Percentiles rank a stretch among this genome's conserved stretches.
Conservation (phyloP, 177 flowering plant species). For the Tripterygium wilfordii region DNA sequence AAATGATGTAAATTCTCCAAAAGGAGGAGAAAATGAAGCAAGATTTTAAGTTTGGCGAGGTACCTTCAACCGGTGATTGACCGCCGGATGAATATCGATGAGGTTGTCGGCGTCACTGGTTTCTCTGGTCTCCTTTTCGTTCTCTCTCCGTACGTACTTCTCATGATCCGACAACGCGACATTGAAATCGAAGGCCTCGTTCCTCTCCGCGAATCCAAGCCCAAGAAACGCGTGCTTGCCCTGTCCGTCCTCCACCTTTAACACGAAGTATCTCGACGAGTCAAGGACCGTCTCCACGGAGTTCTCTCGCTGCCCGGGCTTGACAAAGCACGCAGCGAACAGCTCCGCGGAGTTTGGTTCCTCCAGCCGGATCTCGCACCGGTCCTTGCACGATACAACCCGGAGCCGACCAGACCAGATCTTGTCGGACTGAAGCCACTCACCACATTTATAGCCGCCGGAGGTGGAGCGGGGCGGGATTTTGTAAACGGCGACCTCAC, state of each 20-base stretch:
- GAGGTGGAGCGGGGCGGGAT: conserved; percentile 89
- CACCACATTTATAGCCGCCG: conserved; percentile 99
- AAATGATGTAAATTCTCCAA: too few species aligned
- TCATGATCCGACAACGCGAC: conserved; percentile 97
- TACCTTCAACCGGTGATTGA: conserved; percentile 95
- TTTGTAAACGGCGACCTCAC: conserved; percentile 90
- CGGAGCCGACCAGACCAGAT: conserved; percentile 98
- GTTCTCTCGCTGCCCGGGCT: conserved; percentile 81
- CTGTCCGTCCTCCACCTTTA: conserved; percentile 87
- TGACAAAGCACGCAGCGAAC: conserved; percentile 90
- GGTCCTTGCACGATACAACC: conserved; percentile 71
- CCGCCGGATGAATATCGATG: conserved; percentile 93
- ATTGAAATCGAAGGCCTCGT: conserved; percentile 98
- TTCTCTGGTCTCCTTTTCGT: conserved; percentile 57
- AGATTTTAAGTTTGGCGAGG: not conserved
- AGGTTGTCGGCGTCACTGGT: conserved; percentile 33
- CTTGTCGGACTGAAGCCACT: conserved; percentile 97
- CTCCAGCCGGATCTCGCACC: conserved; percentile 95
- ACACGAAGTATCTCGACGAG: conserved; percentile 92
- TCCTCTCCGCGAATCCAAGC: conserved; percentile 83
- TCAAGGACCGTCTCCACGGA: conserved; percentile 89
- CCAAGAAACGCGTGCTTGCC: conserved; percentile 99
- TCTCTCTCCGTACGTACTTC: conserved; percentile 82
- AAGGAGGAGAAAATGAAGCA: not conserved
- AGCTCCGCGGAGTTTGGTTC: conserved; percentile 88